Base-by-base conservation (phyloP, 306 rosid genomes). In the Cucurbita ficifolia region DNA sequence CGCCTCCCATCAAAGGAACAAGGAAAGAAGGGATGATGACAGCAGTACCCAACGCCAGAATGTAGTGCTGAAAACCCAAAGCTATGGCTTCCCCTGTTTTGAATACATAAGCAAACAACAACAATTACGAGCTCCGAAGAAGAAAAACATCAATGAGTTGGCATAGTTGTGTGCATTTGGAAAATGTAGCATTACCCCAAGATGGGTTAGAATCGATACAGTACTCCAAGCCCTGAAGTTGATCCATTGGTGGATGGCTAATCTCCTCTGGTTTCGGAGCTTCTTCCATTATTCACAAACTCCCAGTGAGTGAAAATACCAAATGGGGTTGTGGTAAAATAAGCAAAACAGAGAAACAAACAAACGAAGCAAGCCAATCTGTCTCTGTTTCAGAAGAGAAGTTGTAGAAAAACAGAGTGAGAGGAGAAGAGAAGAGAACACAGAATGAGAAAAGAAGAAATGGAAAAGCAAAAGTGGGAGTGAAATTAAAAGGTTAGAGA, bases 1-100 rank as follows among this genome's bases (percentile, higher is more conserved):
- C 84, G 45, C 99, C 99, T 67, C 99, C 99, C 99, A 94, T 94
- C 58, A 87, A 73, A 77, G 96, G 97, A 80, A 94, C 99, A 70
- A 89, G 99, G 76, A 94, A 94, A 63, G 99, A 84, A 60, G 99
- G 99, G 79, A 94, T 94, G 97, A 94, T 94, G 42, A 94, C 97
- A 14, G 97, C 99, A 83, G 97, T 94, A 83, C 99, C 99, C 79
- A 94, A 82, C 21, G 97, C 88, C 87, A 94, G 75, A 86, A 94
- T 86, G 84, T 94, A 91, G 83, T 94, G 99, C 88, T 94, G 99
- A 77, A 94, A 94, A 10, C 97, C 99, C 82, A 94, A 68, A 86
- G 85, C 85, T 83, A 94, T 86, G 16, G 96, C 79, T 72, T 94
- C 99, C 85, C 84, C 99, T 94, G 92, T 86, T 76, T 65, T 76